These are phyloP conservation scores for Scenedesmus sp. DNA, from an alignment of 163 green algal species.

Conservation along the genomic window DNA sequence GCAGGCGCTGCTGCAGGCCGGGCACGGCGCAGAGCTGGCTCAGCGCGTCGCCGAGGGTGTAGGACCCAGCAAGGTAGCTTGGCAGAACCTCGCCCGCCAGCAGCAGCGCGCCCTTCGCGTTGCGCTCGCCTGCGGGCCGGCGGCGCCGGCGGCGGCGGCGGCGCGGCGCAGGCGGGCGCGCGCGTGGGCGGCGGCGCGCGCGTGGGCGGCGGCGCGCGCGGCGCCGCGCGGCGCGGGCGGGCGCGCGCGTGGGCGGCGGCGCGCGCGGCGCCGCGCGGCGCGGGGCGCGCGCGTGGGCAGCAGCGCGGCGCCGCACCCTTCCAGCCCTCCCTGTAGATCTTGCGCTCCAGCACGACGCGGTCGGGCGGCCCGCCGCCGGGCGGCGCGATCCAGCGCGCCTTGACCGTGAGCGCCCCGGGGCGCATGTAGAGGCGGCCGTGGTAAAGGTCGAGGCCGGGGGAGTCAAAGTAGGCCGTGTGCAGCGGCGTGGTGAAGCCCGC, in stretches of 20 bases:
- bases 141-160: no score
- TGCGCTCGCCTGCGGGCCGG: slow-evolving; percentile 12
- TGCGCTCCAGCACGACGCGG: slow-evolving; percentile 36
- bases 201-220: no score
- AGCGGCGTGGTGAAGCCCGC: slow-evolving; percentile 23
- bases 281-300: no score
- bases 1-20: slow-evolving; percentile 10
- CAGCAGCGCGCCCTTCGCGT: slow-evolving; percentile 27
- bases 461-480: slow-evolving; percentile 67
- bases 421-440: slow-evolving; percentile 66
- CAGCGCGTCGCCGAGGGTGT: slow-evolving; percentile 28
- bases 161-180: no score
- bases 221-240: no score
- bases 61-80: slow-evolving; percentile 30
- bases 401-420: slow-evolving; percentile 54
- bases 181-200: no score
- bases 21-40: slow-evolving; percentile 13
- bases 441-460: slow-evolving; percentile 66
- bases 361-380: background rate
- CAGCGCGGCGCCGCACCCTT: no score
- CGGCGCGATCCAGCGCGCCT: slow-evolving; percentile 44
- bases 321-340: slow-evolving; percentile 46
- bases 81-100: slow-evolving; percentile 32
- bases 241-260: no score
- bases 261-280: no score